A percentile compares a stretch with the other conserved stretches of the same genome.
Evolutionary conservation across 2,329 filamentous ascomycete genomes (phyloP).

Genomic region (Metarhizium anisopliae): DNA sequence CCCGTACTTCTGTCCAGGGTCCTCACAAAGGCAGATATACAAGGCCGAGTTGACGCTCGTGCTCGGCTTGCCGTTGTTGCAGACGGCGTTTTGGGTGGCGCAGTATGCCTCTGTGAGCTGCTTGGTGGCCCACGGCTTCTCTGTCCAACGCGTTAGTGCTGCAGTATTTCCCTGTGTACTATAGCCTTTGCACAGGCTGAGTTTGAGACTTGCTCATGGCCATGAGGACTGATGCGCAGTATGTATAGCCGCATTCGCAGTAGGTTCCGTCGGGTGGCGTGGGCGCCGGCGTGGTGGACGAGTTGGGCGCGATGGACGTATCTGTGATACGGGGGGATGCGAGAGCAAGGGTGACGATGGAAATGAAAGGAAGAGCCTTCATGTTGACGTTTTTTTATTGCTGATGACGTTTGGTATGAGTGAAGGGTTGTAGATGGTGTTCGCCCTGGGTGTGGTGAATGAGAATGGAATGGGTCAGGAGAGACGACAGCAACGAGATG

Average conservation of each 20-base stretch:
- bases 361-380: slow-evolving; percentile 12
- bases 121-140: slow-evolving; percentile 23
- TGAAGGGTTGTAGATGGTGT: not conserved
- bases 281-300: slow-evolving; percentile 5
- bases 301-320: slow-evolving; percentile 1
- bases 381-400: slow-evolving; percentile 9
- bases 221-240: slow-evolving; percentile 29
- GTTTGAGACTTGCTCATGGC: slow-evolving; percentile 21
- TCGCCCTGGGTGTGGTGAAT: not conserved
- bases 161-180: no score
- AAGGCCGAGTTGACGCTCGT: slow-evolving; percentile 23
- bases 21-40: slow-evolving; percentile 30
- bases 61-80: slow-evolving; percentile 19
- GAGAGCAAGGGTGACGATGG: slow-evolving; percentile 14
- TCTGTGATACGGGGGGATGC: slow-evolving; percentile 9
- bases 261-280: slow-evolving; percentile 19
- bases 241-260: slow-evolving; percentile 33
- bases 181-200: no score
- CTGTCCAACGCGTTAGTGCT: slow-evolving; percentile 10
- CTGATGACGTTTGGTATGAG: not conserved
- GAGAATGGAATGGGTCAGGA: not conserved
- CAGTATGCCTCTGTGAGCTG: slow-evolving; percentile 28
- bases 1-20: slow-evolving; percentile 22
- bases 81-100: slow-evolving; percentile 25
- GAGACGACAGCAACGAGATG: not conserved